phyloP scores from a whole-genome alignment of 169 alveolate genomes.

The Nephromyces sp. region DNA sequence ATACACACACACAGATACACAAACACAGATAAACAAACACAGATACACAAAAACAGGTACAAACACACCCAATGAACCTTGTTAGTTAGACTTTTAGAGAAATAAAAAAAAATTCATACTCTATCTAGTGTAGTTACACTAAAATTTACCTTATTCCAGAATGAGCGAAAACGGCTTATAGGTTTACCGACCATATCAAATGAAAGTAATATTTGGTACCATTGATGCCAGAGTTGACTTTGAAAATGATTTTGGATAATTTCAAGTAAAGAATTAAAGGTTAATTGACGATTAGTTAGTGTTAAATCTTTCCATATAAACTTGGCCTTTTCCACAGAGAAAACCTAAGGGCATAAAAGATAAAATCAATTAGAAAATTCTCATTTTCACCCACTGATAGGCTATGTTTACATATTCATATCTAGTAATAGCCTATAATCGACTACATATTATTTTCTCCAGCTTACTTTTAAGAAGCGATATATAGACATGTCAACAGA shows the following conservation, averaged over 20 bases:
- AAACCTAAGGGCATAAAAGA: not conserved
- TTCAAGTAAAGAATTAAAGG: not conserved
- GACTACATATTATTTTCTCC: not conserved
- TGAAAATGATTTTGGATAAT: conserved; percentile 13
- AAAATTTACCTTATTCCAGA: conserved; percentile 23
- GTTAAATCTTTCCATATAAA: conserved; percentile 14
- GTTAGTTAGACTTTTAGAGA: too few relatives aligned
- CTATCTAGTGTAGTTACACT: too few relatives aligned
- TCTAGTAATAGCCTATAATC: not conserved
- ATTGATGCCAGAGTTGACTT: conserved; percentile 26
- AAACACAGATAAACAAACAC: too few relatives aligned
- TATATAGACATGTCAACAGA: conserved; percentile 3
- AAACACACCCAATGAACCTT: too few relatives aligned
- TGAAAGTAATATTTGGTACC: conserved; percentile 30
- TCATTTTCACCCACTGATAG: not conserved
- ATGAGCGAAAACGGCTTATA: conserved; percentile 7
- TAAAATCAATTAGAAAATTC: not conserved
- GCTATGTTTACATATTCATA: not conserved
- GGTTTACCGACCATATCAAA: conserved; percentile 27
- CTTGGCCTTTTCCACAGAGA: conserved; percentile 15
- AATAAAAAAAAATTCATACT: too few relatives aligned
- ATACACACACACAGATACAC: too few relatives aligned
- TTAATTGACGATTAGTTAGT: not conserved
- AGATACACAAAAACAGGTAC: too few relatives aligned
- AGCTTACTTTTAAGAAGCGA: conserved; percentile 9